Conservation (phyloP, 495 filamentous ascomycete species). For the Jackrogersella multiformis region DNA sequence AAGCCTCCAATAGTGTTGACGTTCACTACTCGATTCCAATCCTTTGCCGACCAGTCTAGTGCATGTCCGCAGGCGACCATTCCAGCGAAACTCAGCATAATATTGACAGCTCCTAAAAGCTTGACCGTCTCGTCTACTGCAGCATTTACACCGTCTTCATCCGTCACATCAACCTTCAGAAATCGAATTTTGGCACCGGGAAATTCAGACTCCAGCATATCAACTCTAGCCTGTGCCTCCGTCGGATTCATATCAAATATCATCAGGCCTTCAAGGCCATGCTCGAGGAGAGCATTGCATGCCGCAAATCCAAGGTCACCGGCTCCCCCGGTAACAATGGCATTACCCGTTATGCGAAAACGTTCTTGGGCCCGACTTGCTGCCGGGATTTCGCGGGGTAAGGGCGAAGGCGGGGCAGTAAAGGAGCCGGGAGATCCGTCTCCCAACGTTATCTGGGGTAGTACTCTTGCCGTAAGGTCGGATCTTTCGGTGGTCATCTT, state of each 20-base stretch:
- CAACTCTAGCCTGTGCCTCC: conserved; percentile 53
- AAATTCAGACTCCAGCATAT: conserved; percentile 60
- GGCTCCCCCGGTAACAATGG: conserved; percentile 75
- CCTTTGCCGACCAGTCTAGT: conserved; percentile 60
- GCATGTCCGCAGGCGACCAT: conserved; percentile 69
- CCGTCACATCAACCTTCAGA: conserved; percentile 68
- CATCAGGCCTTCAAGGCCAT: conserved; percentile 67
- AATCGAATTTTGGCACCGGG: conserved; percentile 59
- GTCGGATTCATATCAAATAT: conserved; percentile 69
- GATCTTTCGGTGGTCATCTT: conserved; percentile 46
- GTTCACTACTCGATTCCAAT: conserved; percentile 70
- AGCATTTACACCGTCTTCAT: conserved; percentile 56
- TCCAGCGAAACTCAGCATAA: conserved; percentile 73
- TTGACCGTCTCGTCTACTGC: conserved; percentile 54
- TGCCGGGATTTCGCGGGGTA: conserved; percentile 53
- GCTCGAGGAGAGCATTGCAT: conserved; percentile 74
- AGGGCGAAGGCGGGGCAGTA: conserved; percentile 57
- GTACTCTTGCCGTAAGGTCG: conserved; percentile 44
- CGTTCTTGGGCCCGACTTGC: conserved; percentile 61
- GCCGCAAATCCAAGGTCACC: conserved; percentile 70
- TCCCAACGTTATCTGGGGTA: conserved; percentile 68
- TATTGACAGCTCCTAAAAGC: conserved; percentile 63
- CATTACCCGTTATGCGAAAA: conserved; percentile 71
- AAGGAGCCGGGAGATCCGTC: conserved; percentile 56
- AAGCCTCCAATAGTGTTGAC: conserved; percentile 76